phyloP scores from a whole-genome alignment of 371 early-diverging fungal genomes.

The Sporodiniella umbellata region DNA sequence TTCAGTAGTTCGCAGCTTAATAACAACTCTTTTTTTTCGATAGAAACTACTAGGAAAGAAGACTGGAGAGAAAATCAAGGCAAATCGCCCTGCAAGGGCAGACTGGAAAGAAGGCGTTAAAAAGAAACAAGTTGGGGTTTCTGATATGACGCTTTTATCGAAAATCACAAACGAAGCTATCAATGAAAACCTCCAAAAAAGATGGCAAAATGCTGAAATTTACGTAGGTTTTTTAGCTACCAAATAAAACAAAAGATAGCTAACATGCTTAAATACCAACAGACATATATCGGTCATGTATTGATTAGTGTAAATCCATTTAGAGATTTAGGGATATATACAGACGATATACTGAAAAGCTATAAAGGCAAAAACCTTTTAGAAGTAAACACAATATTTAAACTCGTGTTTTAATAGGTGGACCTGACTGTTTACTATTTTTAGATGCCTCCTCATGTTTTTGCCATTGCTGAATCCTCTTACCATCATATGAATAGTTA shows the following conservation, averaged over 20 bases:
- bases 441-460: conserved; percentile 84
- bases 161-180: conserved; percentile 86
- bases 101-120: conserved; percentile 81
- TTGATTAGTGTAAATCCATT: conserved; percentile 89
- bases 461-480: conserved; percentile 82
- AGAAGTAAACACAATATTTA: conserved; percentile 53
- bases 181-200: conserved; percentile 81
- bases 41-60: conserved; percentile 39
- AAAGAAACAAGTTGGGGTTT: conserved; percentile 84
- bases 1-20: too few species aligned
- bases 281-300: conserved; percentile 89
- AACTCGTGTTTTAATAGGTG: background rate
- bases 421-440: background rate
- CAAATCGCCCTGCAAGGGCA: conserved; percentile 64
- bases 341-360: conserved; percentile 64
- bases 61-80: conserved; percentile 46
- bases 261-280: background rate
- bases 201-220: conserved; percentile 81
- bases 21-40: background rate
- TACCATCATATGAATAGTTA: conserved; percentile 94
- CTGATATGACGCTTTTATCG: conserved; percentile 85
- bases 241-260: too few species aligned
- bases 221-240: conserved; percentile 54
- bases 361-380: conserved; percentile 83
- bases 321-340: conserved; percentile 81